A percentile compares a stretch with the other conserved stretches of the same genome.
These are phyloP conservation scores for Lepidium didymum DNA, from an alignment of 345 rosid species.

Conservation along the genomic window DNA sequence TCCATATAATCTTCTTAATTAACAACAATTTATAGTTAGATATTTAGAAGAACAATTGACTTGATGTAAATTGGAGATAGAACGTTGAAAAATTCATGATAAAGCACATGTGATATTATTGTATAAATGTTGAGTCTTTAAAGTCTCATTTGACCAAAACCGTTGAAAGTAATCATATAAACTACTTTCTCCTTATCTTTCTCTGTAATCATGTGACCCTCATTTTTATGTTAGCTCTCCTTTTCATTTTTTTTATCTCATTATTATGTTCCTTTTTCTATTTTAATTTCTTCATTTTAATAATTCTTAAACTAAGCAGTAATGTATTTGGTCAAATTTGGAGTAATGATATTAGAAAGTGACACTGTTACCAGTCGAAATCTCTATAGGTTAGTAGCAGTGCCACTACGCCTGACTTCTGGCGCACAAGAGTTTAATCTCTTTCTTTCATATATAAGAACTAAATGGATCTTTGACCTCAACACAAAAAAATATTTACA, in stretches of 20 bases:
- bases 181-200: conserved; percentile 23
- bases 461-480: too few relatives aligned
- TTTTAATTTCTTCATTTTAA: background rate
- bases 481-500: too few relatives aligned
- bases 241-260: background rate
- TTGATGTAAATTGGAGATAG: background rate
- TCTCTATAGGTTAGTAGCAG: too few relatives aligned
- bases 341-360: too few relatives aligned
- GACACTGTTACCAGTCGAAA: too few relatives aligned
- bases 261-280: background rate
- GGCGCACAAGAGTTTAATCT: too few relatives aligned
- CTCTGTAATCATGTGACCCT: conserved; percentile 27
- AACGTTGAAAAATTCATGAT: conserved; percentile 1
- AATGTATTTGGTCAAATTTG: too few relatives aligned
- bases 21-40: background rate
- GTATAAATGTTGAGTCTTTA: background rate
- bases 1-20: too few relatives aligned
- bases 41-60: background rate
- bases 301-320: background rate
- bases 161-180: conserved; percentile 26
- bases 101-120: conserved; percentile 14
- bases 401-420: too few relatives aligned
- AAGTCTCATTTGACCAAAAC: conserved; percentile 27
- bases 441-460: too few relatives aligned
- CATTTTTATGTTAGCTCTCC: conserved; percentile 9